A percentile compares a stretch with the other conserved stretches of the same genome.
phyloP scores from a whole-genome alignment of 164 flowering plant species.

The Stephania yunnanensis region DNA sequence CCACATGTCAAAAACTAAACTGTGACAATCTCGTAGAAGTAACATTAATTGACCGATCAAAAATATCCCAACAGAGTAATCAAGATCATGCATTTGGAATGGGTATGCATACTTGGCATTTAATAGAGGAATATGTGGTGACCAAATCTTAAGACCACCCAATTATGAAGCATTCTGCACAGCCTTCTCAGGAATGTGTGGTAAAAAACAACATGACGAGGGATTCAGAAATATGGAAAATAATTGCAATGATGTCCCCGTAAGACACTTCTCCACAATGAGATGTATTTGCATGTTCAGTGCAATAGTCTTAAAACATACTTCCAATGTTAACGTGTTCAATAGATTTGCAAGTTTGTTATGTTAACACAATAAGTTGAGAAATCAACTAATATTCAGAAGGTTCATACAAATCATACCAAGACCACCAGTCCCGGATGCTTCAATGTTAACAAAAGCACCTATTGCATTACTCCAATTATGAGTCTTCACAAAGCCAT shows the following conservation, averaged over 20 bases:
- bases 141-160: background rate
- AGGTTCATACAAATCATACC: conserved; percentile 34
- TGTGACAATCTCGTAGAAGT: background rate
- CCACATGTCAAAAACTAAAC: background rate
- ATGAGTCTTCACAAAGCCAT: conserved; percentile 87
- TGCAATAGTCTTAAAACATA: background rate
- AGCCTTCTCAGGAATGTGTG: background rate
- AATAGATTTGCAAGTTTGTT: background rate
- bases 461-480: conserved; percentile 83
- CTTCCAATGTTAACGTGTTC: background rate
- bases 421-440: conserved; percentile 87
- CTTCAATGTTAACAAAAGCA: conserved; percentile 91
- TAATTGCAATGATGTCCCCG: background rate
- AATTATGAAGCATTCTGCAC: background rate
- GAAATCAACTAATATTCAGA: background rate
- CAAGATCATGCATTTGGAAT: background rate
- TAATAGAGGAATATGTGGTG: background rate
- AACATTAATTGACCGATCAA: background rate
- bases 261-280: background rate
- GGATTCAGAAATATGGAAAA: background rate
- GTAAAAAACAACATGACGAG: background rate
- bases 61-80: background rate
- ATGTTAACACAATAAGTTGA: background rate
- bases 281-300: background rate
- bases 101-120: background rate